These are phyloP conservation scores for Echria macrotheca DNA, from an alignment of 495 filamentous ascomycete species.

Conservation along the genomic window DNA sequence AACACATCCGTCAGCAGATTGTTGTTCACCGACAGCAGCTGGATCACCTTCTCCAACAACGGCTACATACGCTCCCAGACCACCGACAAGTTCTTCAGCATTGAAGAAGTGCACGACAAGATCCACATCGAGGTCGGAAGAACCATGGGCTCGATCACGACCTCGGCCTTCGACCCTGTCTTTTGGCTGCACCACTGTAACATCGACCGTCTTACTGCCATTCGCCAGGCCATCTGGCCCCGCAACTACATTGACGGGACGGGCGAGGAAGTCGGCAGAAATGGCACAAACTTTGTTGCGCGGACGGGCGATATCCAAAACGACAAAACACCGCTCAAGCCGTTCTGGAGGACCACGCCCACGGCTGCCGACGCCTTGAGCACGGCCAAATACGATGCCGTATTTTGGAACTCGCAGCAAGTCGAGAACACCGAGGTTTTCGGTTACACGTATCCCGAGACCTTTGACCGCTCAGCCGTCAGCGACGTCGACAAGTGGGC, in stretches of 20 bases:
- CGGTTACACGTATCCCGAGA: constrained; percentile 2
- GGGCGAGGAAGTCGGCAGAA: neutral
- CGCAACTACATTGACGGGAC: neutral
- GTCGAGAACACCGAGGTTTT: neutral
- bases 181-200: constrained; percentile 4
- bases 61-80: neutral
- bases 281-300: neutral
- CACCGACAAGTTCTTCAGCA: neutral
- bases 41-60: neutral
- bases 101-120: neutral
- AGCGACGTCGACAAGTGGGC: neutral
- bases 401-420: neutral
- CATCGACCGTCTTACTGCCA: neutral
- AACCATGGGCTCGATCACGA: neutral
- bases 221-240: neutral
- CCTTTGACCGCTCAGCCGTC: neutral
- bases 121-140: neutral
- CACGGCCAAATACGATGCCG: neutral
- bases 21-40: neutral
- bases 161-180: neutral
- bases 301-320: neutral
- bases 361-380: neutral
- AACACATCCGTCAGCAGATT: neutral
- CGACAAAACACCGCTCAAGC: neutral
- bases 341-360: neutral